Evolutionary conservation across 352 stramenopile genomes (phyloP).

Genomic region (Pythium diclinum): DNA sequence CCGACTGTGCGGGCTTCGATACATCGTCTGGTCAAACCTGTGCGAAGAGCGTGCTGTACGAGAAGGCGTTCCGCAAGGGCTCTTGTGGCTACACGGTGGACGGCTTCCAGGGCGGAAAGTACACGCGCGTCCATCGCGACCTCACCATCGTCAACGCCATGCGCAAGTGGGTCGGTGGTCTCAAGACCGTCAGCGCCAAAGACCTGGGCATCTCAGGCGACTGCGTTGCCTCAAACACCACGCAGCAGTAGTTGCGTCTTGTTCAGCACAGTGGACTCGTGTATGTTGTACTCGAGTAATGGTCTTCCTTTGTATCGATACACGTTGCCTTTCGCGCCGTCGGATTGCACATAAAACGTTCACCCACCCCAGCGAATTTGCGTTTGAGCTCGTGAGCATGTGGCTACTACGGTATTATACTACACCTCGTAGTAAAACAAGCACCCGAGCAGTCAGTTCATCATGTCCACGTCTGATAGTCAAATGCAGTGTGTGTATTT

Average conservation of each 20-base stretch:
- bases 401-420: too few relatives aligned
- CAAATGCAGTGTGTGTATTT: neutral
- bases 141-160: conserved; percentile 63
- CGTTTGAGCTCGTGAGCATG: too few relatives aligned
- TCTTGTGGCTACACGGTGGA: conserved; percentile 49
- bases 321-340: too few relatives aligned
- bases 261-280: neutral
- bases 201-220: conserved; percentile 38
- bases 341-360: too few relatives aligned
- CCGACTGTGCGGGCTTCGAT: conserved; percentile 30
- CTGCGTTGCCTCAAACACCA: neutral
- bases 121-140: conserved; percentile 53
- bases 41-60: conserved; percentile 36
- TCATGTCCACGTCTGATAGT: neutral
- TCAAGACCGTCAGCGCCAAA: conserved; percentile 30
- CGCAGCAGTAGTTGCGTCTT: neutral
- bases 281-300: too few relatives aligned
- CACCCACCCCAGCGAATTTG: too few relatives aligned
- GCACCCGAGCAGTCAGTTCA: too few relatives aligned
- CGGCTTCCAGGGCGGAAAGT: conserved; percentile 16
- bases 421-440: too few relatives aligned
- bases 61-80: conserved; percentile 45
- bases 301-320: too few relatives aligned
- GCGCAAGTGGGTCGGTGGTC: conserved; percentile 28
- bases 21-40: conserved; percentile 30